Conservation (phyloP, 1,139 yeast genomes). For the Pichia sp. region DNA sequence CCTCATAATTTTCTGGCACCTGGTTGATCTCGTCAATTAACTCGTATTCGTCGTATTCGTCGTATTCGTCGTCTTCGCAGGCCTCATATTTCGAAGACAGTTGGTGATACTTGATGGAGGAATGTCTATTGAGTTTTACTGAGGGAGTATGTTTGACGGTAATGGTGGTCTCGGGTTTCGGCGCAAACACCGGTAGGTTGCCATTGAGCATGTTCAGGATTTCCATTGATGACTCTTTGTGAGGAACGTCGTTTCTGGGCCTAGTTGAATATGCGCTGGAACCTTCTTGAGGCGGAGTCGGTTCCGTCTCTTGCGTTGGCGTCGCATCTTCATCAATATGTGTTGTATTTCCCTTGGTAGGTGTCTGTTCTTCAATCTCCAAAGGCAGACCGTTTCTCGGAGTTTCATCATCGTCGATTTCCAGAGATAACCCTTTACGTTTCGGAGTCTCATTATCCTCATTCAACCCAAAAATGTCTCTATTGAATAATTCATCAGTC, state of each 20-base stretch:
- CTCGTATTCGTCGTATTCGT: not conserved
- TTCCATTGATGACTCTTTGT: not conserved
- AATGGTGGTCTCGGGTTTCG: constrained; percentile 1
- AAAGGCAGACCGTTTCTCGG: not conserved
- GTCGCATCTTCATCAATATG: not conserved
- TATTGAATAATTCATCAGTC: constrained; percentile 32
- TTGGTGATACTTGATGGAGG: constrained; percentile 10
- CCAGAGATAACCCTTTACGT: not conserved
- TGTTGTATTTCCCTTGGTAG: too few relatives aligned
- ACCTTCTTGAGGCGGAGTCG: too few relatives aligned
- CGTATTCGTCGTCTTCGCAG: not conserved
- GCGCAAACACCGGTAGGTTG: not conserved
- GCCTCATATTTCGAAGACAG: constrained; percentile 5
- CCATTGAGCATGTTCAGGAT: not conserved
- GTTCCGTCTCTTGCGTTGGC: not conserved
- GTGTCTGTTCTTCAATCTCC: too few relatives aligned
- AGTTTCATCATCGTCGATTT: not conserved
- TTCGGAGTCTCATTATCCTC: not conserved
- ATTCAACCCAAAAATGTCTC: constrained; percentile 25
- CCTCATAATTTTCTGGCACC: constrained; percentile 23
- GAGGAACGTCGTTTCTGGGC: not conserved
- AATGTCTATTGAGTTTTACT: constrained; percentile 2
- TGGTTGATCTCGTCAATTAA: constrained; percentile 24
- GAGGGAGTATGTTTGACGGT: constrained; percentile 6
- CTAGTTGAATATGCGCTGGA: too few relatives aligned